Evolutionary conservation across 352 stramenopile genomes (phyloP), one percentile per base, ranked within the genome.

Genomic region (Blastocystis sp.): DNA sequence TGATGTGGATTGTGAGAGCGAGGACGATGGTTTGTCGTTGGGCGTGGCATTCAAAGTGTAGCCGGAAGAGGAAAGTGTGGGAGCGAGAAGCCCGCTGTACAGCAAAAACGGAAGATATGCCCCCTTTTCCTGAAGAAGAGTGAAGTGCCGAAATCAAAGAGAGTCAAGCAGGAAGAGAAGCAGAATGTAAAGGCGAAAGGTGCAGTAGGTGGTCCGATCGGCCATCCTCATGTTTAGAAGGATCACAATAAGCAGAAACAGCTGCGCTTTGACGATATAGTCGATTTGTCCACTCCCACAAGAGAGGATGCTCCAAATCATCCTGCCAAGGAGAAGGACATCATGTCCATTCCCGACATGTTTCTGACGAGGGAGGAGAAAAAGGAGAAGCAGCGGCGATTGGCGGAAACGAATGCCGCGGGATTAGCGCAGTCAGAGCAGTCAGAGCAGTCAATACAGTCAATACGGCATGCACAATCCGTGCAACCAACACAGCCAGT

Each of bases 351-450:
- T 14, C 71, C 71, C 11, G 71, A 81, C 43, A 64, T 81, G 42
- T 81, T 81, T 81, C 71, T 81, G 10, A 63, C 71, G 6, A 81
- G 66, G 66, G 24, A 21, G 38, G 71, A 81, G 60, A 24, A 54
- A 24, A 28, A 64, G 28, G 71, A 81, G 48, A 81, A 81, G 71
- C 38, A 66, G 48, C 54, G 71, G 24, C 71, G 71, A 43, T 38
- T 81, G 24, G 28, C 42, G 21, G 38, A 63, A 42, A 14, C 19
- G 11, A 21, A n/a, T 24, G 28, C n/a, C 3, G 1, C 24, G 34
- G 64, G 40, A 34, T 34, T 34, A 34, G 28, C 28, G 28, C 28
- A 34, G 28, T 34, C 28, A 34, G 28, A 34, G 0, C 28, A 34
- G 28, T 34, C 28, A 34, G 28, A 0, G 28, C 28, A 34, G n/a